A percentile compares a stretch with the other conserved stretches of the same genome.
Conservation (phyloP, 2,329 filamentous ascomycete genomes). For the Xylaria sp. region DNA sequence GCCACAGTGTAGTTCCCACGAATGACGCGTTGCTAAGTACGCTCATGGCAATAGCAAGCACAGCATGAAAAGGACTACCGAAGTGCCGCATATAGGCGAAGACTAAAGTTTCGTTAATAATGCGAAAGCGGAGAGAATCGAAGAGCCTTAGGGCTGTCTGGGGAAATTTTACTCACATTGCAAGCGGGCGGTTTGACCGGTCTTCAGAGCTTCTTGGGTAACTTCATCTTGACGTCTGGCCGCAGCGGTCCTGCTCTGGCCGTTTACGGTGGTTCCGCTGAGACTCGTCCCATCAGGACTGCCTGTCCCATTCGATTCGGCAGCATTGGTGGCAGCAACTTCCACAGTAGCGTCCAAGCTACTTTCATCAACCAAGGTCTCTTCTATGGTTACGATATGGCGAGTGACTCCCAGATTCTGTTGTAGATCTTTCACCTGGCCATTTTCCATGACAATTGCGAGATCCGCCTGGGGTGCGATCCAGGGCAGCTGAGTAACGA, state of each 20-base stretch:
- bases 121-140: neutral
- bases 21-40: conserved; percentile 55
- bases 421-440: conserved; percentile 54
- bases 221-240: conserved; percentile 55
- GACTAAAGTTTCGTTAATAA: conserved; percentile 48
- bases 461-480: conserved; percentile 62
- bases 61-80: conserved; percentile 57
- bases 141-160: neutral
- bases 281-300: conserved; percentile 1
- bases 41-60: conserved; percentile 52
- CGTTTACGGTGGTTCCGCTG: conserved; percentile 38
- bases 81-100: conserved; percentile 64
- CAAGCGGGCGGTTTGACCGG: conserved; percentile 57
- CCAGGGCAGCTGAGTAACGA: conserved; percentile 67
- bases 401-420: conserved; percentile 58
- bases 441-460: conserved; percentile 58
- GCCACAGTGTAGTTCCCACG: conserved; percentile 58
- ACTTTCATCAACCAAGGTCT: conserved; percentile 51
- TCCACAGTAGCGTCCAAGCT: conserved; percentile 48
- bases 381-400: conserved; percentile 55
- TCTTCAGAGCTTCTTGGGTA: conserved; percentile 60
- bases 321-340: conserved; percentile 34
- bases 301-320: conserved; percentile 36
- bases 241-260: conserved; percentile 48
- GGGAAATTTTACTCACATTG: conserved; percentile 51